Percentiles rank a stretch among this genome's conserved stretches.
phyloP scores from a whole-genome alignment of 352 stramenopile genomes.

The Pythium dissotocum region DNA sequence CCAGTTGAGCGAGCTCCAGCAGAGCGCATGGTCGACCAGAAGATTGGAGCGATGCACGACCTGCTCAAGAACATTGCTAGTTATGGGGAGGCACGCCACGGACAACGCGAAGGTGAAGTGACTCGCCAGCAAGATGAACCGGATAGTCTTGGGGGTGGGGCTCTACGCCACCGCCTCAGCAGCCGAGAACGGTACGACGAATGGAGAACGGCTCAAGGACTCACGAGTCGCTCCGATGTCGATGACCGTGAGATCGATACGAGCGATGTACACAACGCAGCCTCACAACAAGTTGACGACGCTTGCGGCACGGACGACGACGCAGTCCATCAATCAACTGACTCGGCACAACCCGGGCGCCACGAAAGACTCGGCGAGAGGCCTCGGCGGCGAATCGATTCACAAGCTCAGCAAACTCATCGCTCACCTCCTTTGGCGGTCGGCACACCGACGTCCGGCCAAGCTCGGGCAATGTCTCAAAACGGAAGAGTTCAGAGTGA shows the following conservation, averaged over 20 bases:
- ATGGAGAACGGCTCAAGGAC: neutral
- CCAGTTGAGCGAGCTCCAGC: neutral
- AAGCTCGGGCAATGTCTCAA: neutral
- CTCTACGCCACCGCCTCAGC: neutral
- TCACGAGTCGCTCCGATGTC: no score
- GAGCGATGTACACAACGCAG: neutral
- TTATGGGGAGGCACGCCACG: neutral
- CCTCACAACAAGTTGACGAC: neutral
- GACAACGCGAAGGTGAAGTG: neutral
- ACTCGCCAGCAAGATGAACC: neutral
- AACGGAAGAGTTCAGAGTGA: neutral
- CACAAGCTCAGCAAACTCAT: neutral
- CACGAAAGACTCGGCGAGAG: no score
- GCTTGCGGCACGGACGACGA: neutral
- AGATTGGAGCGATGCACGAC: slow-evolving; percentile 17
- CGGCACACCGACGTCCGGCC: neutral
- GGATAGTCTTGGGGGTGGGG: neutral
- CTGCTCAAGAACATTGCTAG: slow-evolving; percentile 18
- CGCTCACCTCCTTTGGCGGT: neutral
- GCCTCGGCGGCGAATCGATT: neutral
- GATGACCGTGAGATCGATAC: neutral
- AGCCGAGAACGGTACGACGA: neutral
- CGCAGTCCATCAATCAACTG: neutral
- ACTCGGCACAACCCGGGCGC: neutral
- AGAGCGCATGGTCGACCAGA: slow-evolving; percentile 17